Percentiles rank a stretch among this genome's conserved stretches.
Conservation (phyloP, 768 basidiomycete species). For the Amanita subjunquillea region DNA sequence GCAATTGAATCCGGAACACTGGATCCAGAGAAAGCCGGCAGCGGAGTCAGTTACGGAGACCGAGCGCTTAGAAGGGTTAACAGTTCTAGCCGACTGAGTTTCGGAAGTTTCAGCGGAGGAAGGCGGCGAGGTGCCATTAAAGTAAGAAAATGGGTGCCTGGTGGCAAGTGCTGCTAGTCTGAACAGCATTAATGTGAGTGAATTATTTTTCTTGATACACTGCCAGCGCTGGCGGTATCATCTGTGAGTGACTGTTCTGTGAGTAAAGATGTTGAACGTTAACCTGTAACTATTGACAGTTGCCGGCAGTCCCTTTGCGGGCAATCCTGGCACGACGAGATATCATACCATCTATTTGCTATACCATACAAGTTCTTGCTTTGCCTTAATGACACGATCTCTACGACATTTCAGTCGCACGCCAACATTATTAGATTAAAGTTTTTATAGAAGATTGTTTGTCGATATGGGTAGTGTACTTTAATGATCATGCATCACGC, state of each 20-base stretch:
- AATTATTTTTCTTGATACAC: no score
- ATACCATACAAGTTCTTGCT: constrained; percentile 19
- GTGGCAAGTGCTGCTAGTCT: constrained; percentile 56
- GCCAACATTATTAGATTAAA: background rate
- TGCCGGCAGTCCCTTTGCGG: background rate
- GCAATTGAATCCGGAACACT: constrained; percentile 85
- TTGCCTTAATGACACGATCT: background rate
- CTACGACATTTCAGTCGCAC: background rate
- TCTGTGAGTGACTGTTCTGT: background rate
- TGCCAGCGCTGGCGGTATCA: no score
- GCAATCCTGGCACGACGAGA: constrained; percentile 5
- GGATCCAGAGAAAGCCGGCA: constrained; percentile 90
- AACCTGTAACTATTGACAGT: background rate
- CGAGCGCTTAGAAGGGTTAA: constrained; percentile 84
- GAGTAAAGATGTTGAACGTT: background rate
- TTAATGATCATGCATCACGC: background rate
- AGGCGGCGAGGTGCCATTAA: constrained; percentile 52
- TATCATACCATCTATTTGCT: constrained; percentile 25
- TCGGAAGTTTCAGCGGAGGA: constrained; percentile 68
- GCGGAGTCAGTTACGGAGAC: constrained; percentile 95
- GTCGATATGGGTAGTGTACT: background rate
- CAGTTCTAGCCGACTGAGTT: constrained; percentile 82
- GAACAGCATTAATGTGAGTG: background rate
- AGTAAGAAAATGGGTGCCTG: constrained; percentile 54
- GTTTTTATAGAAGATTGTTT: background rate